These are phyloP conservation scores for Diddensiella caesifluorescens DNA, from an alignment of 805 yeast species.

Conservation along the genomic window DNA sequence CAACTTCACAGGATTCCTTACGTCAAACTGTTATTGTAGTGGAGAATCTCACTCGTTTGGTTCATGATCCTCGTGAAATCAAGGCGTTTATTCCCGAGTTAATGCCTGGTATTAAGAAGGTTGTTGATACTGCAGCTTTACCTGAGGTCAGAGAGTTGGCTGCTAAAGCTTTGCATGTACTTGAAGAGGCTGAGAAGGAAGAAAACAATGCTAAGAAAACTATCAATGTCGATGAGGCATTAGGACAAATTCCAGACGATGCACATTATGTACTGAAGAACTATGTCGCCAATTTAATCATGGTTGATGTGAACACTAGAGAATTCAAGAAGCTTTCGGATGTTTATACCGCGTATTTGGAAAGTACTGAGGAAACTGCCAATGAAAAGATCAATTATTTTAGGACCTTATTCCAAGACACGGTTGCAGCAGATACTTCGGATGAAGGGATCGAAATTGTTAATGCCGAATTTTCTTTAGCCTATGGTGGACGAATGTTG, in stretches of 20 bases:
- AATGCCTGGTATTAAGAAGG: conserved; percentile 87
- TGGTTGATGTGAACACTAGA: conserved; percentile 33
- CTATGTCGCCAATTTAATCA: conserved; percentile 30
- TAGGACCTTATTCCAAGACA: conserved; percentile 33
- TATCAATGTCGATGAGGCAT: conserved; percentile 46
- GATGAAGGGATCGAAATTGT: conserved; percentile 89
- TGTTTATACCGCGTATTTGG: conserved; percentile 46
- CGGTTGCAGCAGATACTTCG: conserved; percentile 50
- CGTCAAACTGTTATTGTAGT: conserved; percentile 95
- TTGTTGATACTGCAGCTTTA: conserved; percentile 80
- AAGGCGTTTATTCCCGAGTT: conserved; percentile 80
- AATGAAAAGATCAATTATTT: conserved; percentile 29
- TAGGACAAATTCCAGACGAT: conserved; percentile 37
- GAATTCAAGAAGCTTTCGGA: conserved; percentile 33
- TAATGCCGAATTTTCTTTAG: conserved; percentile 89
- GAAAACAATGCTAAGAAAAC: conserved; percentile 77
- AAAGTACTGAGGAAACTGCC: conserved; percentile 34
- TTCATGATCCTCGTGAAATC: conserved; percentile 88
- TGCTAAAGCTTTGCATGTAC: conserved; percentile 72
- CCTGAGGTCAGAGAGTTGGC: conserved; percentile 97
- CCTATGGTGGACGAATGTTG: conserved; percentile 96
- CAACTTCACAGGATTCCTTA: conserved; percentile 91
- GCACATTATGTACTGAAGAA: conserved; percentile 32
- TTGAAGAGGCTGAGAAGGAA: conserved; percentile 71
- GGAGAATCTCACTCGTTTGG: conserved; percentile 92